Evolutionary conservation across 176 grass and related monocot genomes (phyloP).

Genomic region (Cenchrus fungigraminus): DNA sequence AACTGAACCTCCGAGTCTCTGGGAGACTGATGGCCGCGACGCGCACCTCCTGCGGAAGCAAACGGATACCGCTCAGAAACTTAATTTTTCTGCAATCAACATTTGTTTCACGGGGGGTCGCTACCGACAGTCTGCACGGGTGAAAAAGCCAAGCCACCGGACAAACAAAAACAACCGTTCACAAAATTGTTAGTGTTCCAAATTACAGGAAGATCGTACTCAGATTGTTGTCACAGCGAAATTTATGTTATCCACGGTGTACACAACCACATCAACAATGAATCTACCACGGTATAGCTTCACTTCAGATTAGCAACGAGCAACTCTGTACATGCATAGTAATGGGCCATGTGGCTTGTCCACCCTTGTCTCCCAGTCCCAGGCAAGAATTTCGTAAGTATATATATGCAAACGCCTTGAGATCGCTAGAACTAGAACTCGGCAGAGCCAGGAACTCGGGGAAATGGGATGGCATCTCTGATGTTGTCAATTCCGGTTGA

Average conservation of each 20-base stretch:
- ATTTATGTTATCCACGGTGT: not conserved
- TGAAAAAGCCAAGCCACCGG: too few relatives aligned
- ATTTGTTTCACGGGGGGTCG: too few relatives aligned
- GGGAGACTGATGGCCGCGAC: too few relatives aligned
- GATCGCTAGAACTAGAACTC: slow-evolving; percentile 87
- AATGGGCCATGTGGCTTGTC: not conserved
- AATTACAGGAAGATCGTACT: not conserved
- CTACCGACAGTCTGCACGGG: too few relatives aligned
- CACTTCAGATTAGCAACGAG: not conserved
- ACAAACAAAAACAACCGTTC: not conserved
- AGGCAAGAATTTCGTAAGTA: slow-evolving; percentile 42
- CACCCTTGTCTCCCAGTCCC: not conserved
- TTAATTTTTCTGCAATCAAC: too few relatives aligned
- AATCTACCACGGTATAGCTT: not conserved
- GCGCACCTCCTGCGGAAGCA: too few relatives aligned
- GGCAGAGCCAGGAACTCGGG: slow-evolving; percentile 78
- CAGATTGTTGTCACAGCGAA: not conserved
- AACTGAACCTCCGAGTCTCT: too few relatives aligned
- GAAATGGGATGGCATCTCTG: slow-evolving; percentile 95
- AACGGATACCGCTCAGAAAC: too few relatives aligned
- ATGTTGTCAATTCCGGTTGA: slow-evolving; percentile 96
- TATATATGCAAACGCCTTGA: not conserved
- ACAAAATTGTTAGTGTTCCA: slow-evolving; percentile 13
- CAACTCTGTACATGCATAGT: slow-evolving; percentile 33
- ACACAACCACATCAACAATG: not conserved